phyloP scores from a whole-genome alignment of 2,329 filamentous ascomycete species.

The Monilinia laxa region DNA sequence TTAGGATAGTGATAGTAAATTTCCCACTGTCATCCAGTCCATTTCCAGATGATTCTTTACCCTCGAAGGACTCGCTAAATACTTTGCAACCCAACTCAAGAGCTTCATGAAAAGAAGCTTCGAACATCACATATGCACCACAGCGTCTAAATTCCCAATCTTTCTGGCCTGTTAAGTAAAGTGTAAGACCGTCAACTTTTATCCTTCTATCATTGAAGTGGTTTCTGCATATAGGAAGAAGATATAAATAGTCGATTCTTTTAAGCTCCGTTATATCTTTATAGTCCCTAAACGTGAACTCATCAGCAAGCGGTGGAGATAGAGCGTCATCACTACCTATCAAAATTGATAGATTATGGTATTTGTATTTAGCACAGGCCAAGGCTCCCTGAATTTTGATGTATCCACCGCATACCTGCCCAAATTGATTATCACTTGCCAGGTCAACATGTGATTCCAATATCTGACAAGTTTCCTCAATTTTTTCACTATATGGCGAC shows the following conservation, averaged over 20 bases:
- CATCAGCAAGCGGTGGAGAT: not conserved
- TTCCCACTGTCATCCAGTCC: not conserved
- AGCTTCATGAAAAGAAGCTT: not conserved
- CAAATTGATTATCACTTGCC: not conserved
- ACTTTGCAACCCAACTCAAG: not conserved
- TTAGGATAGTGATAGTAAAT: not conserved
- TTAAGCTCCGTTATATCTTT: not conserved
- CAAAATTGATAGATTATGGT: not conserved
- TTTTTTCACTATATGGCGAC: too few species aligned
- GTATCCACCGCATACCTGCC: not conserved
- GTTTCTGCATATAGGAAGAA: not conserved
- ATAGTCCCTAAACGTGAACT: not conserved
- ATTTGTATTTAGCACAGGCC: not conserved
- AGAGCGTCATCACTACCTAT: not conserved
- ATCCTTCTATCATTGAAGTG: not conserved
- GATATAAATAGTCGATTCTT: rapidly evolving
- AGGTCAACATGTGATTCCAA: not conserved
- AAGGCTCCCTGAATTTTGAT: not conserved
- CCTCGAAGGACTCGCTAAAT: not conserved
- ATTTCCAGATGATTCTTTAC: not conserved
- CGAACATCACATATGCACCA: not conserved
- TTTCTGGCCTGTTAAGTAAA: not conserved
- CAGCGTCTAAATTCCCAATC: not conserved
- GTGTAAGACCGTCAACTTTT: not conserved
- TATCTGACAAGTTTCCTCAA: not conserved